phyloP scores from a whole-genome alignment of 192 early-diverging fungal genomes.

The Backusella tarrabulga region DNA sequence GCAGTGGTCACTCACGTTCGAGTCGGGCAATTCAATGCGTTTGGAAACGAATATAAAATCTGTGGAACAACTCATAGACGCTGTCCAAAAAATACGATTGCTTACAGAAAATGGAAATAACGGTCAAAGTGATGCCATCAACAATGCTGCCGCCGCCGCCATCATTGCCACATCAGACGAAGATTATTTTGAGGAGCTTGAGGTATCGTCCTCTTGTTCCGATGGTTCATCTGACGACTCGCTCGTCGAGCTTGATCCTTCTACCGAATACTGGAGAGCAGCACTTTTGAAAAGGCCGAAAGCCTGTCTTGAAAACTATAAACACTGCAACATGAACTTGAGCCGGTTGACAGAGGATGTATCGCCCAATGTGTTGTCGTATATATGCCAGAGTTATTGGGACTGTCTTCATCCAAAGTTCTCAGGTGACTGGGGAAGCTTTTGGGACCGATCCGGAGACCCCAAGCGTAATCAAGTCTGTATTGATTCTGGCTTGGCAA shows the following conservation, averaged over 20 bases:
- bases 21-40: constrained; percentile 25
- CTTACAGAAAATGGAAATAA: constrained; percentile 7
- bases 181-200: not conserved
- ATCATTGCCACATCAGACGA: not conserved
- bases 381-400: constrained; percentile 34
- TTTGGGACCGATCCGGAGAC: constrained; percentile 33
- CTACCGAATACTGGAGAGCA: constrained; percentile 21
- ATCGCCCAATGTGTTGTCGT: constrained; percentile 24
- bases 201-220: not conserved
- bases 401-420: constrained; percentile 39
- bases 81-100: constrained; percentile 29
- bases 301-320: constrained; percentile 18
- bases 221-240: not conserved
- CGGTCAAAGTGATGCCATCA: not conserved
- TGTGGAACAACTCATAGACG: constrained; percentile 37
- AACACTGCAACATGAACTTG: constrained; percentile 9
- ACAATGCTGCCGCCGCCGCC: not conserved
- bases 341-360: constrained; percentile 22
- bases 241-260: not conserved
- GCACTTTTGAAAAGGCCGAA: constrained; percentile 18
- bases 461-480: constrained; percentile 33
- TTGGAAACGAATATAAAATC: constrained; percentile 40
- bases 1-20: constrained; percentile 32
- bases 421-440: constrained; percentile 28
- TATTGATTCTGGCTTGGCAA: constrained; percentile 32